phyloP scores from a whole-genome alignment of 371 early-diverging fungal species.

The Smittium culicis region DNA sequence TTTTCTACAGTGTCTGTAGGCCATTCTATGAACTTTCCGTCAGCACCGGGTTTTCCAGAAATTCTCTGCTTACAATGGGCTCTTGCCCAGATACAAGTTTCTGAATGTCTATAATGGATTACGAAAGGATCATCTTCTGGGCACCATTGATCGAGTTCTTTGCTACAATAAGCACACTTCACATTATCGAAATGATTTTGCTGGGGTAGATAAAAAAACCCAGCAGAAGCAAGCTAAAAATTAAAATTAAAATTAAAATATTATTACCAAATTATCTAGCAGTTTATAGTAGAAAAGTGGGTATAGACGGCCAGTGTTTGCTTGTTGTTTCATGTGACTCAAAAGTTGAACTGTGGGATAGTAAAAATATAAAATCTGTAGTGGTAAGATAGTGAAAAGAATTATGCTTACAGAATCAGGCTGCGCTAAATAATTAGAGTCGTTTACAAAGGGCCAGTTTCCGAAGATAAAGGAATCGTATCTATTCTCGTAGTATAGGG shows the following conservation, averaged over 20 bases:
- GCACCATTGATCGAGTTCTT: conserved; percentile 35
- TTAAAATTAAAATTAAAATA: neutral
- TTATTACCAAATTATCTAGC: neutral
- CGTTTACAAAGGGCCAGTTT: conserved; percentile 25
- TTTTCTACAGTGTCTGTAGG: conserved; percentile 16
- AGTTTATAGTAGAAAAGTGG: neutral
- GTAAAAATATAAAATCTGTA: too few species aligned
- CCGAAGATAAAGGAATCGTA: conserved; percentile 2
- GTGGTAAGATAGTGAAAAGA: neutral
- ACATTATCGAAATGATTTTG: conserved; percentile 33
- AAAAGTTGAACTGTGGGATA: neutral
- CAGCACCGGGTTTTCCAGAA: conserved; percentile 13
- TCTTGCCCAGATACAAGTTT: conserved; percentile 28
- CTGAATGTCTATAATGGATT: conserved; percentile 29
- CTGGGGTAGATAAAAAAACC: conserved; percentile 31
- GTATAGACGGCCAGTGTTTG: neutral
- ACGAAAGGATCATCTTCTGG: conserved; percentile 32
- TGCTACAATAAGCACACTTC: conserved; percentile 32
- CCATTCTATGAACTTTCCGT: conserved; percentile 17
- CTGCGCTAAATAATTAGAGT: conserved; percentile 25
- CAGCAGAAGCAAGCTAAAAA: conserved; percentile 28
- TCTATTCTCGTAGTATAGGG: neutral
- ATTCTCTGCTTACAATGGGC: conserved; percentile 25
- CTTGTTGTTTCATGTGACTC: neutral
- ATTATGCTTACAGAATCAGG: conserved; percentile 18